Conservation (phyloP, 2,329 filamentous ascomycete species). For the Xylariales sp. region DNA sequence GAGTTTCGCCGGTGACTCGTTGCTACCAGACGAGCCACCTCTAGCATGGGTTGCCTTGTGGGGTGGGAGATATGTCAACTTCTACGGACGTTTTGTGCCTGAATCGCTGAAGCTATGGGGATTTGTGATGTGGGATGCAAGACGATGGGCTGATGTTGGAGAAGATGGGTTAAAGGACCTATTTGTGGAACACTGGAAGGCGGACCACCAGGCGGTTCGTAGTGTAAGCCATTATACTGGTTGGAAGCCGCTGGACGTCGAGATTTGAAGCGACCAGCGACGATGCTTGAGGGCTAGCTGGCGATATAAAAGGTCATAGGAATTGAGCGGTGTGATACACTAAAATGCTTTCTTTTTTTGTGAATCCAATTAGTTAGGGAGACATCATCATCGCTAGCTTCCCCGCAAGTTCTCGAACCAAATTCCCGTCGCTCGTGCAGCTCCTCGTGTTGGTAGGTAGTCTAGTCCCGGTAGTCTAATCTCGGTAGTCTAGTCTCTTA, state of each 20-base stretch:
- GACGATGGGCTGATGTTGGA: conserved; percentile 21
- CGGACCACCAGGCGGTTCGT: neutral
- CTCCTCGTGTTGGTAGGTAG: no score
- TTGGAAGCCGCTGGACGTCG: neutral
- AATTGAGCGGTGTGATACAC: no score
- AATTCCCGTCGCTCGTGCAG: no score
- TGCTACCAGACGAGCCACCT: conserved; percentile 22
- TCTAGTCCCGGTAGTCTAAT: no score
- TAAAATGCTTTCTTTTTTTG: no score
- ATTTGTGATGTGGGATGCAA: conserved; percentile 36
- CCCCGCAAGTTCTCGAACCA: no score
- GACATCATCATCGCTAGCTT: no score
- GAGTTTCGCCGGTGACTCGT: conserved; percentile 9
- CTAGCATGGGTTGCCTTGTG: conserved; percentile 29
- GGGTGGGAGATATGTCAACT: conserved; percentile 27
- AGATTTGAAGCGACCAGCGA: neutral
- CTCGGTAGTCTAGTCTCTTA: no score
- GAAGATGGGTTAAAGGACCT: neutral
- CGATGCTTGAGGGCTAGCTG: neutral
- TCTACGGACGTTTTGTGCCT: conserved; percentile 22
- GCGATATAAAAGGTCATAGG: no score
- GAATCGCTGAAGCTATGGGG: conserved; percentile 24
- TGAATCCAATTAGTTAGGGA: no score
- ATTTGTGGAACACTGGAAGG: conserved; percentile 15
- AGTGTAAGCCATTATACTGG: no score